Conservation (phyloP, 169 alveolate genomes). For the Eimeria acervulina region DNA sequence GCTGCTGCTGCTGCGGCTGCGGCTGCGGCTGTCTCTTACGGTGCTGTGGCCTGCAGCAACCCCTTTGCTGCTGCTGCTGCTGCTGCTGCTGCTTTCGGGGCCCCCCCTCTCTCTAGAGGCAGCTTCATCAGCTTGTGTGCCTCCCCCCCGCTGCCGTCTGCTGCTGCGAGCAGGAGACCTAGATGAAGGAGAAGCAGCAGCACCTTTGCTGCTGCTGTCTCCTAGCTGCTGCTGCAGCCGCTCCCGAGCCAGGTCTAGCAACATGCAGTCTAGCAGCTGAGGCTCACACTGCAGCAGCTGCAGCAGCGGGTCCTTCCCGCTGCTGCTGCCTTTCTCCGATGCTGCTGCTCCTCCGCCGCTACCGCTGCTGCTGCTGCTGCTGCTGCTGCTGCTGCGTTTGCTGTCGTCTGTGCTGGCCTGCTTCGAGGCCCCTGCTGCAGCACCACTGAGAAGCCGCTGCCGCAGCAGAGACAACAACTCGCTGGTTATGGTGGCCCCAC, state of each 20-base stretch:
- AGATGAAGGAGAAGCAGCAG: background rate
- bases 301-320: background rate
- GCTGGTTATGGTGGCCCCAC: no score
- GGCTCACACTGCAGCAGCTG: conserved; percentile 74
- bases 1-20: conserved; percentile 36
- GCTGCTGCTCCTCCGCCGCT: background rate
- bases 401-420: background rate
- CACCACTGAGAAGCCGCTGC: conserved; percentile 48
- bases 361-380: no score
- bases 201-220: conserved; percentile 1
- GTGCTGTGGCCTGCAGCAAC: conserved; percentile 24
- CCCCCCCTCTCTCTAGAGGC: background rate
- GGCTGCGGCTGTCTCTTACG: background rate
- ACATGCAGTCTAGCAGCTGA: conserved; percentile 68
- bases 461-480: conserved; percentile 37
- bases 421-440: background rate
- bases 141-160: conserved; percentile 10
- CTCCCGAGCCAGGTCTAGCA: conserved; percentile 66
- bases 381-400: background rate
- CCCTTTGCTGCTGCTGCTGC: conserved; percentile 51
- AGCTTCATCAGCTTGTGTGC: background rate
- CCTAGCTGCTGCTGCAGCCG: conserved; percentile 63
- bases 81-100: background rate
- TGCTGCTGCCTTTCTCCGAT: background rate
- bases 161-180: background rate